Evolutionary conservation across 2,329 filamentous ascomycete genomes (phyloP).

Genomic region (Aureobasidium sp.): DNA sequence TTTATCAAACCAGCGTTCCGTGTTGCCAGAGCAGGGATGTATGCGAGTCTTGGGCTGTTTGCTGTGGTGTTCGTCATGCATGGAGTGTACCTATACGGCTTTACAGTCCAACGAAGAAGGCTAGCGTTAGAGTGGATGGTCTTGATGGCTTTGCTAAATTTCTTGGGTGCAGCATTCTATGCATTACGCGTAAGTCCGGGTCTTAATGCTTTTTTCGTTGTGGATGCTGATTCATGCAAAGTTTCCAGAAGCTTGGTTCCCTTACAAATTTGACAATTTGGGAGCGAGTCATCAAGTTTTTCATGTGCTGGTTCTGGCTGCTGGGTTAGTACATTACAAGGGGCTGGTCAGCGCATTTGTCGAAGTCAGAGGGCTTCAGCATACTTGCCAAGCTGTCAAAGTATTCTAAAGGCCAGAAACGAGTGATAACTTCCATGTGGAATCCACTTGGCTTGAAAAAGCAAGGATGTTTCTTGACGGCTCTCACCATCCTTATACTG

Average conservation of each 20-base stretch:
- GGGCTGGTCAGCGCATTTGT: constrained; percentile 14
- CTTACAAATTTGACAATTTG: constrained; percentile 18
- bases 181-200: constrained; percentile 15
- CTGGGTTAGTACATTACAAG: constrained; percentile 17
- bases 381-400: neutral
- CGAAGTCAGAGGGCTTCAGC: neutral
- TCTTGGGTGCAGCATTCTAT: constrained; percentile 15
- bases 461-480: too few relatives aligned
- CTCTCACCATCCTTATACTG: too few relatives aligned
- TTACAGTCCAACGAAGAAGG: constrained; percentile 13
- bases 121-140: constrained; percentile 18
- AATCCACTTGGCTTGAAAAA: too few relatives aligned
- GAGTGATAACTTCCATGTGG: too few relatives aligned
- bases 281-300: constrained; percentile 21
- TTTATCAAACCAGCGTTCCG: constrained; percentile 17
- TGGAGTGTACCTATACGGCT: constrained; percentile 17
- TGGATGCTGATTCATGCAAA: neutral
- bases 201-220: too few relatives aligned
- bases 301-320: constrained; percentile 18
- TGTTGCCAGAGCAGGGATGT: constrained; percentile 16
- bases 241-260: constrained; percentile 17
- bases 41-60: constrained; percentile 17
- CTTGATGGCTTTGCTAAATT: constrained; percentile 15
- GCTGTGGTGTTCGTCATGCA: constrained; percentile 18
- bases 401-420: too few relatives aligned